These are phyloP conservation scores for Cinchona pubescens DNA, from an alignment of 257 asterid genomes.

Conservation along the genomic window DNA sequence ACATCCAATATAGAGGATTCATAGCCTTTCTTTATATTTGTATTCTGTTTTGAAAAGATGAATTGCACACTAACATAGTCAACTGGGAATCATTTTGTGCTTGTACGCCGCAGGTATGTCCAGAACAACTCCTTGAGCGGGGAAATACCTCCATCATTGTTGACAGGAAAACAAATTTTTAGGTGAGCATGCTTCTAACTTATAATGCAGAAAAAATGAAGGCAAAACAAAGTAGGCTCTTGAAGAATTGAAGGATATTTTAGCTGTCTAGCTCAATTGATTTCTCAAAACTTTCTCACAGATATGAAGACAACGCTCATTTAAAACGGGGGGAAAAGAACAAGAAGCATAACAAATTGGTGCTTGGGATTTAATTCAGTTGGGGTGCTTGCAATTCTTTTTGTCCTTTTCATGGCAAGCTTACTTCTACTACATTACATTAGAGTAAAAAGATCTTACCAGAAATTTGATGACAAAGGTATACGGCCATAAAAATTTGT, in stretches of 20 bases:
- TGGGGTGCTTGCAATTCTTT: conserved; percentile 54
- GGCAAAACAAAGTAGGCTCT: neutral
- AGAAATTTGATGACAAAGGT: conserved; percentile 47
- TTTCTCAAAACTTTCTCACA: conserved; percentile 27
- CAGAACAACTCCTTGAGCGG: conserved; percentile 85
- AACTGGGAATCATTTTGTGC: conserved; percentile 1
- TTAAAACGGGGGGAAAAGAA: conserved; percentile 40
- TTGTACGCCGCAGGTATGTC: conserved; percentile 50
- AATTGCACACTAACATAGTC: neutral
- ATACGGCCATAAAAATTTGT: conserved; percentile 8
- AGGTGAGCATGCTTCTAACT: conserved; percentile 42
- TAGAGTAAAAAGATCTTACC: conserved; percentile 37
- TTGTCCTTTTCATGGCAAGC: conserved; percentile 54
- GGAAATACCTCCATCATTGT: conserved; percentile 60
- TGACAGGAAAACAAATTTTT: conserved; percentile 64
- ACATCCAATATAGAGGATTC: conserved; percentile 2
- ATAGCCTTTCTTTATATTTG: neutral
- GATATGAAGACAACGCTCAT: conserved; percentile 73
- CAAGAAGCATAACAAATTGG: conserved; percentile 39
- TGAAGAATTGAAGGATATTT: neutral
- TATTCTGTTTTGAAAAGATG: neutral
- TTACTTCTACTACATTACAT: conserved; percentile 44
- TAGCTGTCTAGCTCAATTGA: neutral
- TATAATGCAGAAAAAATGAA: neutral
- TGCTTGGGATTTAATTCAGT: conserved; percentile 53